Base-by-base conservation (phyloP, 2,329 filamentous ascomycete genomes). In the Pseudogymnoascus sp. region DNA sequence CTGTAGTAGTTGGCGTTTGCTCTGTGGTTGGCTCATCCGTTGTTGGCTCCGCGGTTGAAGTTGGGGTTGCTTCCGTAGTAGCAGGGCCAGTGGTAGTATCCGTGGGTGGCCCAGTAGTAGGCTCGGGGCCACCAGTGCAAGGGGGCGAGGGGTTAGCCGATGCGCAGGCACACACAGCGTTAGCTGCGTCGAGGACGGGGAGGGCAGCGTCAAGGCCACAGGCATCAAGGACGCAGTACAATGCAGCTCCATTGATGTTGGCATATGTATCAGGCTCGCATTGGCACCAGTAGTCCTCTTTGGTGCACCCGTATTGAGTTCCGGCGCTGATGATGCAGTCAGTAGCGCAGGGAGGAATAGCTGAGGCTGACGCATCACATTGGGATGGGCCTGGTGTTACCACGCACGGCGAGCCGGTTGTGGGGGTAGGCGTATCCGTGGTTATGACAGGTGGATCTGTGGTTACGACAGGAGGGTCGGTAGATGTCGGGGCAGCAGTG, bases 401-500 rank as follows among this genome's bases (percentile, higher is more conserved):
- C 25, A 14, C 16, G 28, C 28, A 56, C 16, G 50, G 28, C n/a
- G 25, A 34, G 50, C 18, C 50, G n/a, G 50, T 56, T 12, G 50
- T 56, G 25, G 50, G 25, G 28, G 50, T 56, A 34, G 50, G 28
- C 10, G 28, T 16, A 56, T 56, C 50, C 5, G 50, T 18, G n/a
- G 46, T 53, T 12, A 31, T 16, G n/a, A 53, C 46, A 53, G 46
- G 46, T 12, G 46, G 46, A 31, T 53, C 46, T 6, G 46, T 31
- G 25, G 46, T 53, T 53, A 56, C 34, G n/a, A 56, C 28, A n/a
- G 50, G 50, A 56, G 50, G 50, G 16, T 56, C 50, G 28, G 50
- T 56, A 34, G 50, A 10, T 18, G 50, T 56, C 28, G 50, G 50
- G 16, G 8, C 50, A 18, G n/a, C 50, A 18, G 50, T 56, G 50